Percentiles rank a stretch among this genome's conserved stretches.
Conservation (phyloP, 2,329 filamentous ascomycete species). For the Fusarium heterosporum region DNA sequence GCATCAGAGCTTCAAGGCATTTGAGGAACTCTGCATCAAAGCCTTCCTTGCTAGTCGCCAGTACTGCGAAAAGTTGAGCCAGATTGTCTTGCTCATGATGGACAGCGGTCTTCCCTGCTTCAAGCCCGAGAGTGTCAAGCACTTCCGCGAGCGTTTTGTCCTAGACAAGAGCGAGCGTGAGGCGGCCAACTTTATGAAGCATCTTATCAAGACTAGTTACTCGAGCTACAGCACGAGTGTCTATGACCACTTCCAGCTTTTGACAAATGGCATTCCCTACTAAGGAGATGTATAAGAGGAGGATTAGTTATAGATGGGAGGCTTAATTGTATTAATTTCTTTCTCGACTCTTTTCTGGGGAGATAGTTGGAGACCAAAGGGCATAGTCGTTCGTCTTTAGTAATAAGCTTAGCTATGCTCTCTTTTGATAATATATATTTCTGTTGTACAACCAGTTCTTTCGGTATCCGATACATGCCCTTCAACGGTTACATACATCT, state of each 20-base stretch:
- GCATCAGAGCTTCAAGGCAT: slow-evolving; percentile 92
- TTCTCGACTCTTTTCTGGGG: not conserved
- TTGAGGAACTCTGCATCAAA: slow-evolving; percentile 96
- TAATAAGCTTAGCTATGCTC: slow-evolving; percentile 12
- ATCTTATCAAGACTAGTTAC: slow-evolving; percentile 89
- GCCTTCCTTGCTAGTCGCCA: slow-evolving; percentile 89
- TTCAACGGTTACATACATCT: not conserved
- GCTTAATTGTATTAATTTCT: slow-evolving; percentile 2
- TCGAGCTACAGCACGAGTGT: slow-evolving; percentile 91
- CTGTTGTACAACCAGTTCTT: slow-evolving; percentile 18
- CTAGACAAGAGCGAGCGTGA: slow-evolving; percentile 91
- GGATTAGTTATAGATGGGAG: not conserved
- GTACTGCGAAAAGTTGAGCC: slow-evolving; percentile 87
- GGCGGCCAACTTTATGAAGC: slow-evolving; percentile 93
- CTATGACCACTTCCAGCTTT: slow-evolving; percentile 97
- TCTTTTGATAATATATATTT: slow-evolving; percentile 25
- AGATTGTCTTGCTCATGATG: slow-evolving; percentile 94
- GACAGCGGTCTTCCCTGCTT: slow-evolving; percentile 97
- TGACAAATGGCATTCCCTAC: slow-evolving; percentile 98
- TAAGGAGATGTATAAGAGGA: slow-evolving; percentile 54
- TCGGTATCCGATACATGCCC: not conserved
- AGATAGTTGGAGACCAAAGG: not conserved
- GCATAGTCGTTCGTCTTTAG: slow-evolving; percentile 2
- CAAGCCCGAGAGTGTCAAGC: slow-evolving; percentile 92
- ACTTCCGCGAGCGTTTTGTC: slow-evolving; percentile 93